A percentile compares a stretch with the other conserved stretches of the same genome.
phyloP scores from a whole-genome alignment of 164 flowering plant genomes.

The Nymphaea colorata region DNA sequence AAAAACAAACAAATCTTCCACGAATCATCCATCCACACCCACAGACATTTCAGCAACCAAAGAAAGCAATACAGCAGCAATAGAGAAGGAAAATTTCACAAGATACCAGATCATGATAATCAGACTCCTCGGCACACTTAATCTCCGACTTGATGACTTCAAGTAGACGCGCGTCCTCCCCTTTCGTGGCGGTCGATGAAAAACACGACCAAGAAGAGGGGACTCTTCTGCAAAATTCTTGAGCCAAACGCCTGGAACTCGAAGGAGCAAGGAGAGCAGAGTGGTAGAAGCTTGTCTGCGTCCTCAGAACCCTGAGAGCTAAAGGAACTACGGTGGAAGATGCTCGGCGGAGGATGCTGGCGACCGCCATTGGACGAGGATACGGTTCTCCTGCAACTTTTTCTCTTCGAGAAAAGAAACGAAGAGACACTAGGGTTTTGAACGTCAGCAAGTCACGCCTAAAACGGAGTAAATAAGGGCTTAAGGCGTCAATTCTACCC shows the following conservation, averaged over 20 bases:
- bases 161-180: constrained; percentile 35
- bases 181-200: constrained; percentile 20
- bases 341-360: constrained; percentile 38
- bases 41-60: not conserved
- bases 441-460: no score
- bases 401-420: not conserved
- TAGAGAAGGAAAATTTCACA: not conserved
- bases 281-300: constrained; percentile 12
- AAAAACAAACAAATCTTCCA: not conserved
- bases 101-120: constrained; percentile 32
- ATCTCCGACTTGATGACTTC: constrained; percentile 52
- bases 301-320: constrained; percentile 20
- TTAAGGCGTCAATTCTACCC: no score
- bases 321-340: constrained; percentile 26
- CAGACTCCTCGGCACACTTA: constrained; percentile 34
- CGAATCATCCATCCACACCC: not conserved
- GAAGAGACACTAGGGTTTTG: not conserved
- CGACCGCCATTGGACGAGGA: constrained; percentile 31
- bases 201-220: constrained; percentile 7
- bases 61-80: not conserved
- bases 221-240: constrained; percentile 6
- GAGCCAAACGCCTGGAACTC: not conserved
- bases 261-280: constrained; percentile 21
- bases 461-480: no score
- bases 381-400: no score